phyloP scores from a whole-genome alignment of 768 basidiomycete species.

The Rhodocollybia butyracea region DNA sequence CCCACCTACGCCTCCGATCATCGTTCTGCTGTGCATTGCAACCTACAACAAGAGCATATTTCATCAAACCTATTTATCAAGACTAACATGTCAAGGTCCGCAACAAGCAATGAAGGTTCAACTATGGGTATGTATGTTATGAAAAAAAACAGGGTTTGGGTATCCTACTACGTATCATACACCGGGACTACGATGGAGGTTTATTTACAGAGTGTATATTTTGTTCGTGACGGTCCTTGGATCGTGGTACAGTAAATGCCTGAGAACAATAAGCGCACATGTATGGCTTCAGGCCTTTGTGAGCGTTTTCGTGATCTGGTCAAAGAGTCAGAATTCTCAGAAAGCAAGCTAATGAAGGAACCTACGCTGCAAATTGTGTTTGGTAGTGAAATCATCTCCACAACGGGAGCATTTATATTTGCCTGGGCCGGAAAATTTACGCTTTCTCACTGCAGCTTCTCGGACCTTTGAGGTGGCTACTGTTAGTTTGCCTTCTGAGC shows the following conservation, averaged over 20 bases:
- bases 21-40: no score
- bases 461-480: not conserved
- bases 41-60: no score
- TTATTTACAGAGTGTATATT: no score
- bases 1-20: no score
- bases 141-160: no score
- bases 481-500: not conserved
- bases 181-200: no score
- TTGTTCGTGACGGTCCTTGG: not conserved
- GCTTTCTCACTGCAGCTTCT: not conserved
- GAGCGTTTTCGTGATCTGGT: not conserved
- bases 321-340: not conserved
- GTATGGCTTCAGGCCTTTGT: not conserved
- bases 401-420: not conserved
- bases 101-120: no score
- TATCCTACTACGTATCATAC: no score
- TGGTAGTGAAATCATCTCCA: not conserved
- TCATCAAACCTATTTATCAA: no score
- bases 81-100: no score
- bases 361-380: constrained; percentile 1
- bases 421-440: not conserved
- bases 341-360: not conserved
- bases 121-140: no score
- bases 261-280: not conserved
- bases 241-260: not conserved